Evolutionary conservation across 1,284 basidiomycete genomes (phyloP).

Genomic region (Stygiomarasmius scandens): DNA sequence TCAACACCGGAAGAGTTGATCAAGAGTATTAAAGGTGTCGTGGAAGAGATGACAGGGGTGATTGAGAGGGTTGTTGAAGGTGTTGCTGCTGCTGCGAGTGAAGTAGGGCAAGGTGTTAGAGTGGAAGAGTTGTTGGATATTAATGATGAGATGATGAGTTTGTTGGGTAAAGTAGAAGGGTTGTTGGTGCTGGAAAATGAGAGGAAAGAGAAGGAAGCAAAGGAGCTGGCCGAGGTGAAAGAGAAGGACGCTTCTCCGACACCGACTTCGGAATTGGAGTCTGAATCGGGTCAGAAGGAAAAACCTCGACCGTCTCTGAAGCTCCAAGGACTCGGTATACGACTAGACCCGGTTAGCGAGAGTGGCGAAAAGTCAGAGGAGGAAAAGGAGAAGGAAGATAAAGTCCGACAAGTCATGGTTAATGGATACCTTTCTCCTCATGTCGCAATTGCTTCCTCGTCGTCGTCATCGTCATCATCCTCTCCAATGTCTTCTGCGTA

Average conservation of each 20-base stretch:
- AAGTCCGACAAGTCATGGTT: neutral
- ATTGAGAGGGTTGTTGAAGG: conserved; percentile 48
- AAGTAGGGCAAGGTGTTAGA: conserved; percentile 48
- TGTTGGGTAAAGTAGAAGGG: conserved; percentile 45
- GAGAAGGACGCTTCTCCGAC: too few species aligned
- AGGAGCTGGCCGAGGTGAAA: too few species aligned
- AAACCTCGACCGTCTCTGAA: conserved; percentile 31
- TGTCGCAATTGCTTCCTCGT: neutral
- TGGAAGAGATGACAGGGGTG: conserved; percentile 60
- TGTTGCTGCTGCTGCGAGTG: neutral
- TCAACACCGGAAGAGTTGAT: neutral
- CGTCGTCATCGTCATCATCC: neutral
- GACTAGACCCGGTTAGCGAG: conserved; percentile 6
- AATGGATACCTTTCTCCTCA: neutral
- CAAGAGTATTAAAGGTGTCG: conserved; percentile 39
- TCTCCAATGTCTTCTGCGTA: neutral
- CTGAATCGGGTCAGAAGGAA: conserved; percentile 22
- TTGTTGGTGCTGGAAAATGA: conserved; percentile 56
- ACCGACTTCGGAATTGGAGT: neutral
- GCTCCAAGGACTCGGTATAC: conserved; percentile 53
- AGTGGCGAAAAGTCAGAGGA: conserved; percentile 8
- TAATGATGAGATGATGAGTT: conserved; percentile 69
- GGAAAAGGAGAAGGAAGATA: neutral
- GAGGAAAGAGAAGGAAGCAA: conserved; percentile 19
- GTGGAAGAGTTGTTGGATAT: conserved; percentile 70